Evolutionary conservation across 305 asterid species (phyloP).

Genomic region (Fraxinus paxiana): DNA sequence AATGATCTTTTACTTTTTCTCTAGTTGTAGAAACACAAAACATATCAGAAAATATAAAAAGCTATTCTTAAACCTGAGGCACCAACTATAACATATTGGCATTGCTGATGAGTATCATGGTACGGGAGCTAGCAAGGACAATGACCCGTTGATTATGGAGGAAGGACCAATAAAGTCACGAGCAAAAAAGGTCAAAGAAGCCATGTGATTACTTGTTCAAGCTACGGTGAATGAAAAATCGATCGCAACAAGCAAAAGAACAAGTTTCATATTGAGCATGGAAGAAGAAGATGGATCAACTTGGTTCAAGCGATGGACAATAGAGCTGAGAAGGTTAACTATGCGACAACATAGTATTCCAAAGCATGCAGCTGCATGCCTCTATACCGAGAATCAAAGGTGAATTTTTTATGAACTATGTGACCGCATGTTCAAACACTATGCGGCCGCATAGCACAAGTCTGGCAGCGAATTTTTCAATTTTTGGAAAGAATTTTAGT

Average conservation of each 20-base stretch:
- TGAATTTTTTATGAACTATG: too few species aligned
- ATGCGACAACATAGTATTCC: not conserved
- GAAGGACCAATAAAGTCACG: not conserved
- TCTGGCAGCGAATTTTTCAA: not conserved
- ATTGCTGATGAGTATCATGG: not conserved
- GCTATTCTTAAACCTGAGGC: not conserved
- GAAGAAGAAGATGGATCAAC: not conserved
- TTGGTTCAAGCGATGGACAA: not conserved
- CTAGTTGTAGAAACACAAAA: not conserved
- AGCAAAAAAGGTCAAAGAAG: not conserved
- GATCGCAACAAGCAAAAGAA: not conserved
- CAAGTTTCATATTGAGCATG: not conserved
- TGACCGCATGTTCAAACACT: not conserved
- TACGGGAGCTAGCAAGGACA: not conserved
- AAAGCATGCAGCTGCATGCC: not conserved
- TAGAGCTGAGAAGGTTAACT: not conserved
- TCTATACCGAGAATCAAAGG: not conserved
- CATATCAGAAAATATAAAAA: not conserved
- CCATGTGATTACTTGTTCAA: not conserved
- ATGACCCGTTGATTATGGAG: not conserved
- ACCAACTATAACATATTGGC: not conserved
- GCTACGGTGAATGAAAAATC: not conserved
- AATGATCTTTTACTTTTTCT: not conserved
- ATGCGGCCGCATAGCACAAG: not conserved
- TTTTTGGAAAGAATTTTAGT: not conserved